These are phyloP conservation scores for Macrophomina pseudophaseolina DNA, from an alignment of 2,329 filamentous ascomycete species.

Conservation along the genomic window DNA sequence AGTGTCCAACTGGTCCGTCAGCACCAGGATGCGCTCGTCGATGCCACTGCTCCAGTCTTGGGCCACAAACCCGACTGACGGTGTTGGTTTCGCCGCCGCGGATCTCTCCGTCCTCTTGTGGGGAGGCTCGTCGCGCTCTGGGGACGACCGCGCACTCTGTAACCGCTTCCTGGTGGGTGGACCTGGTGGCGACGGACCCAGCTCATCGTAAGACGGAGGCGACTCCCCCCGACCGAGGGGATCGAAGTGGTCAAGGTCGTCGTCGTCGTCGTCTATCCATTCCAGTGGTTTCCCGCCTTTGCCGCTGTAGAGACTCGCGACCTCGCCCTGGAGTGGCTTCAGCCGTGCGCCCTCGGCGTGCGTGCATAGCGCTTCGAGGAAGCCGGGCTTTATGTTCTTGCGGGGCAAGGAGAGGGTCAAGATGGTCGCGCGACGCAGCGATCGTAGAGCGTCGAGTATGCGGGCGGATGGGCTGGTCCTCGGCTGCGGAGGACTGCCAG, in stretches of 20 bases:
- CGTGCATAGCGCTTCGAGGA: neutral
- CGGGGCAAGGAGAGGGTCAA: neutral
- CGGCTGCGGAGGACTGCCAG: neutral
- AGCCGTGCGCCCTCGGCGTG: neutral
- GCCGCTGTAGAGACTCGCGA: neutral
- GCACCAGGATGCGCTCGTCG: neutral
- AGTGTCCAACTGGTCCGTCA: neutral
- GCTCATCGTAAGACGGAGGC: slow-evolving; percentile 3
- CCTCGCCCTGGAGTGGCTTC: neutral
- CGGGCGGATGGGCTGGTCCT: neutral
- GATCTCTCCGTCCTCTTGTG: neutral
- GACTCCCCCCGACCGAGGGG: neutral
- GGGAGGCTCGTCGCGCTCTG: neutral
- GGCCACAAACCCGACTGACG: neutral
- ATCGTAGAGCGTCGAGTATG: neutral
- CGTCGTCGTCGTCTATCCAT: neutral
- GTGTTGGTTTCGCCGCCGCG: neutral
- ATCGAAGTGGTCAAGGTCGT: neutral
- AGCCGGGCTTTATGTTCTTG: neutral
- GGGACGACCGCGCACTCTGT: neutral
- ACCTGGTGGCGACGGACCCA: neutral
- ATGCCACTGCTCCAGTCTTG: neutral
- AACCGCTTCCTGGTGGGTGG: neutral
- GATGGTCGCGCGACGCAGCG: neutral
- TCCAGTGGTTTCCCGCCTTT: neutral